Evolutionary conservation across 73 alveolate genomes (phyloP), one percentile per base, ranked within the genome.

Genomic region (Paramecium octaurelia): DNA sequence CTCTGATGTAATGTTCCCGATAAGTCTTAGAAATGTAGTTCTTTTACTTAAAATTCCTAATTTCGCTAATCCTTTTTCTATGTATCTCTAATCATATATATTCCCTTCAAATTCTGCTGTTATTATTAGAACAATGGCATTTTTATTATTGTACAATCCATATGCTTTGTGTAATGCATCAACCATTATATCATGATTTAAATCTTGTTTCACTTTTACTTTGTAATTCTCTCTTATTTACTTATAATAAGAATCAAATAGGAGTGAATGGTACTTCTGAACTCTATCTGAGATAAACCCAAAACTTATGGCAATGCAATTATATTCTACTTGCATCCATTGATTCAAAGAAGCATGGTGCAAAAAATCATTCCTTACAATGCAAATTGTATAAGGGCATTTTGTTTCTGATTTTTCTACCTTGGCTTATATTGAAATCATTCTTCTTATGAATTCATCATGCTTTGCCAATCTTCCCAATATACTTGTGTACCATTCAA

Each of bases 31-130:
- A 20, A 87, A 87, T 0, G 93, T 87, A 27, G 76, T 87, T 64
- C 93, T 87, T 87, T 40, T 64, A 60, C 93, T 48, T 16, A 87
- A 58, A 40, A 87, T 68, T 8, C 88, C 88, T 43, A 40, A 58
- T 40, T 87, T 87, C 18, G 88, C 88, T 58, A 87, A 77, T 35
- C 54, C 83, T 64, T 60, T 43, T 87, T 87, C 93, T 1, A 77
- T 73, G 34, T 87, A 87, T 87, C 88, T 87, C 29, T 87, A 36
- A 68, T 87, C 93, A 87, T 60, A 87, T 23, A 73, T 31, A 87
- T 87, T 87, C 2, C 93, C 93, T 87, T 87, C 93, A 68, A 87
- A 87, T 40, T 40, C 93, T 27, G 88, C 83, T n/a, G 85, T 73
- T n/a, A 87, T 77, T 18, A 87, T 64, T 34, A 87, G 38, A 35